A percentile compares a stretch with the other conserved stretches of the same genome.
These are phyloP conservation scores for Tillandsia leiboldiana DNA, from an alignment of 176 grass and related monocot species.

Conservation along the genomic window DNA sequence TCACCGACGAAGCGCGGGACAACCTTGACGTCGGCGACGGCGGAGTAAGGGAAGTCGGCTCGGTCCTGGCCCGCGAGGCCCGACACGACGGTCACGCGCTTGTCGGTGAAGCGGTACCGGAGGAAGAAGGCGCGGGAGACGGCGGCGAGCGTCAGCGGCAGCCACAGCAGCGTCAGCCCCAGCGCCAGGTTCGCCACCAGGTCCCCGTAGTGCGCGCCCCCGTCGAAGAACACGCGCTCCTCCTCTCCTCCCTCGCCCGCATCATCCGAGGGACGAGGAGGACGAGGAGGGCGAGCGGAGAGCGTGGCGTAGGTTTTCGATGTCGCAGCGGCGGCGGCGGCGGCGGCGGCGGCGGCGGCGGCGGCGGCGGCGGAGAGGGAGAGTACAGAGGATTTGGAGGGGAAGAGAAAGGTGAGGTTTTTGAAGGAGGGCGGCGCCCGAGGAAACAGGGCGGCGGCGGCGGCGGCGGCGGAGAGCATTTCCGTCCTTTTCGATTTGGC, in stretches of 20 bases:
- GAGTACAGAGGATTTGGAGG: too few relatives aligned
- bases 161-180: conserved; percentile 79
- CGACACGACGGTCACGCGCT: conserved; percentile 73
- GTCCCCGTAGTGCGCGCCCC: conserved; percentile 84
- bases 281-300: too few relatives aligned
- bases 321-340: too few relatives aligned
- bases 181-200: conserved; percentile 67
- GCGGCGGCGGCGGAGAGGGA: too few relatives aligned
- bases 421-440: too few relatives aligned
- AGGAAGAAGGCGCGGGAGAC: conserved; percentile 79
- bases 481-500: too few relatives aligned
- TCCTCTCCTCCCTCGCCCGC: neutral
- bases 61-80: conserved; percentile 75
- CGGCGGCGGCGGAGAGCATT: too few relatives aligned
- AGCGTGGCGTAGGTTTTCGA: too few relatives aligned
- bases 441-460: too few relatives aligned
- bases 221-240: conserved; percentile 85
- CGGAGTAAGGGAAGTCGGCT: conserved; percentile 80
- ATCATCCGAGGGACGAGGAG: too few relatives aligned
- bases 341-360: too few relatives aligned
- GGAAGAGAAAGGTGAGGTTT: too few relatives aligned
- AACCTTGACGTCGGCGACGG: conserved; percentile 52
- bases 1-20: conserved; percentile 90
- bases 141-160: conserved; percentile 83
- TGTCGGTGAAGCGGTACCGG: conserved; percentile 82